Percentiles rank a stretch among this genome's conserved stretches.
These are phyloP conservation scores for Eimeria acervulina DNA, from an alignment of 169 alveolate species.

Conservation along the genomic window DNA sequence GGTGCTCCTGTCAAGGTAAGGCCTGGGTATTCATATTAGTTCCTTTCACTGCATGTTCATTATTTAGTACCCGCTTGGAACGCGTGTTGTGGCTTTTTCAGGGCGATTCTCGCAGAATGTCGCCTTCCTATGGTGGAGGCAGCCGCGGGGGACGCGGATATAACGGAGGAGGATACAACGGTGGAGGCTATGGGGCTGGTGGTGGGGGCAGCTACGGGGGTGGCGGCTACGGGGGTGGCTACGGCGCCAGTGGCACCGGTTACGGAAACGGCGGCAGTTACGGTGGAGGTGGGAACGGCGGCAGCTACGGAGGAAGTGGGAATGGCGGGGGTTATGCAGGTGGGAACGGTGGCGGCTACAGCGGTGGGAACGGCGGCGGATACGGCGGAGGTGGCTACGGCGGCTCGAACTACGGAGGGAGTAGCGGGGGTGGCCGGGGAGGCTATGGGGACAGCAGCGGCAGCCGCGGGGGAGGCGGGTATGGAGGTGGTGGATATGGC, in stretches of 20 bases:
- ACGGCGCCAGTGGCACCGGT: constrained; percentile 28
- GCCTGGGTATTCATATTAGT: neutral
- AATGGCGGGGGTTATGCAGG: constrained; percentile 84
- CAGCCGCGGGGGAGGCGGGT: constrained; percentile 84
- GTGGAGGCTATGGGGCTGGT: constrained; percentile 47
- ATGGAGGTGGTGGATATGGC: constrained; percentile 65
- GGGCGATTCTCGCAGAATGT: constrained; percentile 52
- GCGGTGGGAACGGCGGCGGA: constrained; percentile 5
- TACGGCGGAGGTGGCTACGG: constrained; percentile 31
- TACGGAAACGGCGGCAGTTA: constrained; percentile 24
- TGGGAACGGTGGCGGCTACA: constrained; percentile 18
- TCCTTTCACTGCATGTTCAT: neutral
- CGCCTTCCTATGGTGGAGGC: constrained; percentile 39
- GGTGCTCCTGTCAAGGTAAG: constrained; percentile 90
- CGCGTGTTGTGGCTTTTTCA: neutral
- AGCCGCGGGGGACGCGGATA: constrained; percentile 28
- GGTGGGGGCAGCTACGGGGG: constrained; percentile 75
- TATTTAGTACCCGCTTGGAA: neutral
- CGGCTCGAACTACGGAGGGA: constrained; percentile 66
- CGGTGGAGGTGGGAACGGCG: constrained; percentile 23
- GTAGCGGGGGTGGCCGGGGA: constrained; percentile 64
- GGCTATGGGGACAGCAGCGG: constrained; percentile 82
- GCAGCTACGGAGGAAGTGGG: constrained; percentile 73
- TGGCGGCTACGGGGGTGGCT: constrained; percentile 63
- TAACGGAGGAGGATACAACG: constrained; percentile 36